Evolutionary conservation across 1,284 basidiomycete species (phyloP), one percentile per base, ranked within the genome.

Genomic region (Malassezia brasiliensis): DNA sequence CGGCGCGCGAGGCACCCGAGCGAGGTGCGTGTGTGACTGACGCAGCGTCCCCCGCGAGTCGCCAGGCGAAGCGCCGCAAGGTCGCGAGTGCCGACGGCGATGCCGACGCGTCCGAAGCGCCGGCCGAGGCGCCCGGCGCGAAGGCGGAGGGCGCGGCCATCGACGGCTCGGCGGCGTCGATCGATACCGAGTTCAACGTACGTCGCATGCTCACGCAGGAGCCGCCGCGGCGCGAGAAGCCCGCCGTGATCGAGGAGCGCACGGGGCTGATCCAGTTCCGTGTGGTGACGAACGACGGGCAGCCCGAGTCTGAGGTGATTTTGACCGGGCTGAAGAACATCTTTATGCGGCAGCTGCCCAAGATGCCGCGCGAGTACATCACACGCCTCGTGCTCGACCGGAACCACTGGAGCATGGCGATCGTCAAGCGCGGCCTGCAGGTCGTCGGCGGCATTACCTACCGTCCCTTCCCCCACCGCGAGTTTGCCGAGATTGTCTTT

Each of bases 321-420:
- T 81, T 96, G 45, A 90, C 90, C 0, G 90, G 90, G 11, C 80
- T 96, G 59, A 98, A 96, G 78, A 93, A 90, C 22, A 83, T 98
- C 22, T 98, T 98, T 72, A 93, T 96, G 75, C 88, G 89, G 62
- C 94, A 99, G 75, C 78, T 99, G 6, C 94, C 94, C 8, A 96
- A 96, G 77, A 98, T 99, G 94, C 94, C 94, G 19, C 81, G 90
- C 68, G 94, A 98, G 75, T 98, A 99, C 70, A 99, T 99, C 63
- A 89, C 94, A 1, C 83, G 94, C 35, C 81, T 98, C 14, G 93
- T 98, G 0, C 88, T 90, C 62, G 93, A 98, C 74, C 80, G 81
- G 38, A 94, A 91, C 69, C 94, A 94, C 44, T 86, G 86, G 71
- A 83, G 84, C 40, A 81, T 99, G 58, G 93, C 90, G 3, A 96